These are phyloP conservation scores for Chlamydomonas sphaeroides DNA, from an alignment of 139 green algal species.

Conservation along the genomic window DNA sequence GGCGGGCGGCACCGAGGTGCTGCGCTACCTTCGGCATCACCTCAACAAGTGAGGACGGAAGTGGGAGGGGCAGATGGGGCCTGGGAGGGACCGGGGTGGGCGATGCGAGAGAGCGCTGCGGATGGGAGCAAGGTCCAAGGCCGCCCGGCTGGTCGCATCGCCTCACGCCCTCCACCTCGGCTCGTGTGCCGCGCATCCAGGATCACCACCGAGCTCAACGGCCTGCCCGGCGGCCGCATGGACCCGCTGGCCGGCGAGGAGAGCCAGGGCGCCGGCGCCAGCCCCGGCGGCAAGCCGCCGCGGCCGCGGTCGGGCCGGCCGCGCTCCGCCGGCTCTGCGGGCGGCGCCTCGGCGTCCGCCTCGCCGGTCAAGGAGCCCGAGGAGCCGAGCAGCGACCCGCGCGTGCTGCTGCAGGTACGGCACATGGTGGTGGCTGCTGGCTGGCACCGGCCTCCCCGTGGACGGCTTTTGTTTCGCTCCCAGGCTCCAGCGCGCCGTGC, in stretches of 20 bases:
- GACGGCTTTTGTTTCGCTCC: no score
- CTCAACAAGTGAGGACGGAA: constrained; percentile 31
- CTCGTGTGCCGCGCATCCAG: no score
- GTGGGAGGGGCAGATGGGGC: not conserved
- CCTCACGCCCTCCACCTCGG: no score
- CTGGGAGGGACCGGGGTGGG: not conserved
- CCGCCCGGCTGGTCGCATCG: no score
- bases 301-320: not conserved
- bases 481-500: no score
- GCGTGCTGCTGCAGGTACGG: constrained; percentile 16
- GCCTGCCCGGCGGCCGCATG: constrained; percentile 5
- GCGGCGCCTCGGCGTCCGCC: not conserved
- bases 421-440: no score
- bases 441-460: no score
- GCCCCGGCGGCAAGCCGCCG: not conserved
- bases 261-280: not conserved
- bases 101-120: no score
- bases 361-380: not conserved
- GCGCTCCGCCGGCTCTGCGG: not conserved
- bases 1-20: constrained; percentile 30
- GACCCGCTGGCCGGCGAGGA: not conserved
- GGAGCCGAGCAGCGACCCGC: constrained; percentile 18
- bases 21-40: constrained; percentile 39
- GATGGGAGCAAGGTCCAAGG: no score
- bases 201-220: constrained; percentile 13